phyloP scores from a whole-genome alignment of 1,139 yeast genomes.

The Pichia sorboxylosa region DNA sequence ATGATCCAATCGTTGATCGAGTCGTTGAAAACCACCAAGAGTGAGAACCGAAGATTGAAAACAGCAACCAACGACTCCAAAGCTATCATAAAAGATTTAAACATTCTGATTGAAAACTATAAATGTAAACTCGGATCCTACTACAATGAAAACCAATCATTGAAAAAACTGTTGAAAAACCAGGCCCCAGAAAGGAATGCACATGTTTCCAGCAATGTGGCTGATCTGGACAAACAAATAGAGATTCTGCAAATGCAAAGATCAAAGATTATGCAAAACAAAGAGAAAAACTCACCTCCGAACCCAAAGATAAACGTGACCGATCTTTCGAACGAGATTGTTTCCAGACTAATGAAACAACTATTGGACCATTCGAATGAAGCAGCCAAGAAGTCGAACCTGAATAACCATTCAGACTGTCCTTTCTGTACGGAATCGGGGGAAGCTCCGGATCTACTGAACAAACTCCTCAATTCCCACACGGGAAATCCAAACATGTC shows the following conservation, averaged over 20 bases:
- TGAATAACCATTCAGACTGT: slow-evolving; percentile 3
- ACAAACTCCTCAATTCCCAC: not conserved
- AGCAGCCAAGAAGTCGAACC: not conserved
- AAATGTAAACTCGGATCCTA: slow-evolving; percentile 13
- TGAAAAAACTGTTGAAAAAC: slow-evolving; percentile 2
- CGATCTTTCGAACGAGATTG: slow-evolving; percentile 8
- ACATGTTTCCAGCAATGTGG: slow-evolving; percentile 5
- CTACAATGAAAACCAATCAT: slow-evolving; percentile 10
- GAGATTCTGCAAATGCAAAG: slow-evolving; percentile 11
- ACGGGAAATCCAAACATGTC: not conserved
- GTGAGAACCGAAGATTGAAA: slow-evolving; percentile 10
- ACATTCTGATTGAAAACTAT: slow-evolving; percentile 8
- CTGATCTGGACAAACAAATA: slow-evolving; percentile 10
- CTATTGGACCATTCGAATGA: slow-evolving; percentile 3
- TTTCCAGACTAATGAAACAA: slow-evolving; percentile 3
- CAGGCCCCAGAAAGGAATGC: not conserved
- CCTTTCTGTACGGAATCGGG: slow-evolving; percentile 6
- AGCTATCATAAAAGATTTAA: slow-evolving; percentile 8
- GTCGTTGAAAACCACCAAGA: slow-evolving; percentile 12
- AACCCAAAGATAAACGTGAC: not conserved
- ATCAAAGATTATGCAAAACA: slow-evolving; percentile 3
- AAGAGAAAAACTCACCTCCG: slow-evolving; percentile 2
- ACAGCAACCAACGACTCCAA: slow-evolving; percentile 3
- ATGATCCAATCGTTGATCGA: slow-evolving; percentile 15
- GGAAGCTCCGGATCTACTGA: not conserved